Evolutionary conservation across 2,329 filamentous ascomycete genomes (phyloP).

Genomic region (Aspergillus felis): DNA sequence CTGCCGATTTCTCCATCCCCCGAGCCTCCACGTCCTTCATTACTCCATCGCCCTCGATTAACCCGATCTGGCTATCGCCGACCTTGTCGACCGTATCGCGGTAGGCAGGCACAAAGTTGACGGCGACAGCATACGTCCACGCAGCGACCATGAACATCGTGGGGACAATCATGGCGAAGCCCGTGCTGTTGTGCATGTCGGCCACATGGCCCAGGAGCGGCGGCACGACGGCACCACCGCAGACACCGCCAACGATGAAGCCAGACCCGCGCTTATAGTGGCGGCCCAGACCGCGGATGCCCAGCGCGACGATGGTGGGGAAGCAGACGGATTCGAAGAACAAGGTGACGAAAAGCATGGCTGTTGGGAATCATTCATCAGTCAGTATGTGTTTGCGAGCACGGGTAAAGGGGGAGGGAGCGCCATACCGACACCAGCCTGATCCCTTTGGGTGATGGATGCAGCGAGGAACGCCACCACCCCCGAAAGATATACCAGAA

Average conservation of each 20-base stretch:
- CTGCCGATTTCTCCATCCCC: slow-evolving; percentile 4
- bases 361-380: slow-evolving; percentile 10
- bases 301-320: slow-evolving; percentile 75
- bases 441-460: slow-evolving; percentile 45
- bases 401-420: background rate
- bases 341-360: slow-evolving; percentile 64
- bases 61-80: slow-evolving; percentile 44
- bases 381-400: too few relatives aligned
- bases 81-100: slow-evolving; percentile 58
- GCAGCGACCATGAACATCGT: slow-evolving; percentile 56
- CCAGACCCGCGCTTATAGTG: slow-evolving; percentile 75
- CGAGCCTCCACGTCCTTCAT: slow-evolving; percentile 13
- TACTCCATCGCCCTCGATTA: slow-evolving; percentile 29
- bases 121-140: slow-evolving; percentile 54
- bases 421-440: slow-evolving; percentile 42
- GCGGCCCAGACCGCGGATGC: slow-evolving; percentile 69
- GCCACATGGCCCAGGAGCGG: slow-evolving; percentile 66
- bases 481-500: slow-evolving; percentile 63
- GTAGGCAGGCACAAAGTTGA: slow-evolving; percentile 66
- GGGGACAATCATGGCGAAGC: slow-evolving; percentile 64
- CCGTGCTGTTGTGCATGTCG: slow-evolving; percentile 59
- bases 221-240: slow-evolving; percentile 70
- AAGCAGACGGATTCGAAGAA: slow-evolving; percentile 82
- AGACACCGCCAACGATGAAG: slow-evolving; percentile 67
- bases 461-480: slow-evolving; percentile 59